Evolutionary conservation across 2,329 filamentous ascomycete species (phyloP).

Genomic region (Niveomyces coronatus): DNA sequence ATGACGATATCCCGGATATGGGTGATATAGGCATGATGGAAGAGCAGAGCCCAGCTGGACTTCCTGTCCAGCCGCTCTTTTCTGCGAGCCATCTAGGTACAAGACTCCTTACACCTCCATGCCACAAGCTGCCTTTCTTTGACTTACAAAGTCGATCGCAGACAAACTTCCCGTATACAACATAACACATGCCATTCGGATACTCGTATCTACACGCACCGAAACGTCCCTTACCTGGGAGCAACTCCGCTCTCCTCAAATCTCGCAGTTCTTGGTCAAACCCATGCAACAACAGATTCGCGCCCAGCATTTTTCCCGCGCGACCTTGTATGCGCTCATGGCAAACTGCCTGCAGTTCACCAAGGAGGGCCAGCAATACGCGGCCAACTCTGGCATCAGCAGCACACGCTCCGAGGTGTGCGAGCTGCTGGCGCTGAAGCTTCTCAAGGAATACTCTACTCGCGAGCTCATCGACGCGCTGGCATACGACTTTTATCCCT

Average conservation of each 20-base stretch:
- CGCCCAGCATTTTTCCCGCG: conserved; percentile 71
- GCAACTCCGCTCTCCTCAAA: conserved; percentile 86
- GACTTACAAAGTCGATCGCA: no score
- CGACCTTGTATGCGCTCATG: conserved; percentile 81
- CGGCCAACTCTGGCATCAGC: conserved; percentile 74
- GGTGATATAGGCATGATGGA: no score
- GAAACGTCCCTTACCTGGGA: conserved; percentile 94
- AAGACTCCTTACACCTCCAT: conserved; percentile 5
- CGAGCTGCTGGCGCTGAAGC: conserved; percentile 79
- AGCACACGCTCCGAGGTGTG: conserved; percentile 79
- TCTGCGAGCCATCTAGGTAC: conserved; percentile 67
- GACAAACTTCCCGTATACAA: conserved; percentile 83
- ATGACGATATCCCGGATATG: conserved; percentile 28
- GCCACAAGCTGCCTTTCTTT: conserved; percentile 11
- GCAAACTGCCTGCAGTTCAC: conserved; percentile 89
- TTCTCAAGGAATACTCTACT: conserved; percentile 82
- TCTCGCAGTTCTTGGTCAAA: conserved; percentile 91
- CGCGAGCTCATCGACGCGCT: conserved; percentile 87
- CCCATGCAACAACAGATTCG: conserved; percentile 88
- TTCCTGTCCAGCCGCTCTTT: conserved; percentile 61
- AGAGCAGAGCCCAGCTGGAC: conserved; percentile 15
- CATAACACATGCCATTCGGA: conserved; percentile 80
- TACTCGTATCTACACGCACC: conserved; percentile 72
- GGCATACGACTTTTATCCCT: conserved; percentile 88
- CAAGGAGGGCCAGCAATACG: conserved; percentile 74